Percentiles rank a stretch among this genome's conserved stretches.
Conservation (phyloP, 2,329 filamentous ascomycete genomes). For the Cordyceps cateniannulata region DNA sequence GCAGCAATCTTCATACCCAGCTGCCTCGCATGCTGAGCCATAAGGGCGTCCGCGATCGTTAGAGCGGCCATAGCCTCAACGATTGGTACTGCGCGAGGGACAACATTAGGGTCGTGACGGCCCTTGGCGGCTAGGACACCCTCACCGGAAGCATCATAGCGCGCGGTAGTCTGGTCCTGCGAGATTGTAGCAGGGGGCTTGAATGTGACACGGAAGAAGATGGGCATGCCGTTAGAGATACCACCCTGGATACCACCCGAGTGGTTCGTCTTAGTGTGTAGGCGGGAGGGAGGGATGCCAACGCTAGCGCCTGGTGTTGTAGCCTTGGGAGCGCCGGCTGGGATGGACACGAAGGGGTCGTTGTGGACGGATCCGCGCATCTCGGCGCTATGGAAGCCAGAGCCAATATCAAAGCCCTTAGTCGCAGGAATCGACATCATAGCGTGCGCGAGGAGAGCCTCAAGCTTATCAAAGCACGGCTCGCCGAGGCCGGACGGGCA, state of each 20-base stretch:
- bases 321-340: background rate
- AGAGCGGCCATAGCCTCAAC: slow-evolving; percentile 89
- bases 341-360: slow-evolving; percentile 45
- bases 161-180: slow-evolving; percentile 76
- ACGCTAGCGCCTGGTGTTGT: slow-evolving; percentile 11
- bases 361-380: slow-evolving; percentile 86
- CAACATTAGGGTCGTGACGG: slow-evolving; percentile 88
- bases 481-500: slow-evolving; percentile 82
- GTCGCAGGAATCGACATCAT: slow-evolving; percentile 95
- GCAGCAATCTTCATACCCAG: slow-evolving; percentile 27
- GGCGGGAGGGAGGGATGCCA: slow-evolving; percentile 48
- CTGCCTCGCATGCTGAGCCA: slow-evolving; percentile 67
- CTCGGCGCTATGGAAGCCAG: slow-evolving; percentile 81
- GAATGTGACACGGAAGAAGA: slow-evolving; percentile 94
- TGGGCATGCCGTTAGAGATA: slow-evolving; percentile 74
- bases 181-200: slow-evolving; percentile 93
- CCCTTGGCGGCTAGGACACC: slow-evolving; percentile 87
- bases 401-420: slow-evolving; percentile 94
- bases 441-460: slow-evolving; percentile 83
- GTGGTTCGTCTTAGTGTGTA: slow-evolving; percentile 90
- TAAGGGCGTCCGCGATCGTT: slow-evolving; percentile 77
- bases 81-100: slow-evolving; percentile 63
- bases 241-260: slow-evolving; percentile 92
- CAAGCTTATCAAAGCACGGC: slow-evolving; percentile 91
- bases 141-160: slow-evolving; percentile 63